Conservation (phyloP, 805 yeast genomes). For the Monosporozyma servazzii region DNA sequence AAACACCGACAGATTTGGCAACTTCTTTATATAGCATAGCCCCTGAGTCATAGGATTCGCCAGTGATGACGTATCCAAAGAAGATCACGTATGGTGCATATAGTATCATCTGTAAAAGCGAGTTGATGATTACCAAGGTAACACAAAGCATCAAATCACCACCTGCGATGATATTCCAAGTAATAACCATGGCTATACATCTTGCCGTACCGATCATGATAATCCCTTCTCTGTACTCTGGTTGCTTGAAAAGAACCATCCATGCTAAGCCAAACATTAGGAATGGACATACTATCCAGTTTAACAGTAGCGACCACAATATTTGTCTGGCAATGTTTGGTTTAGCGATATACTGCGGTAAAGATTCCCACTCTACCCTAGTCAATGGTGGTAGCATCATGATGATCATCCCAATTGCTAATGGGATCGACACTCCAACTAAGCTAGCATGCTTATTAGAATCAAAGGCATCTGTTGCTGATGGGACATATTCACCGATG, state of each 20-base stretch:
- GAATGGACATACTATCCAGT: constrained; percentile 51
- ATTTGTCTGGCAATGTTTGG: constrained; percentile 26
- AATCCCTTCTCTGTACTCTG: constrained; percentile 45
- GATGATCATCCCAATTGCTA: constrained; percentile 42
- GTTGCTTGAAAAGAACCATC: constrained; percentile 39
- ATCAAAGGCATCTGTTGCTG: constrained; percentile 30
- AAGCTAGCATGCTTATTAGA: constrained; percentile 22
- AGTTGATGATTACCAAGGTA: constrained; percentile 42
- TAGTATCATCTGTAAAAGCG: constrained; percentile 41
- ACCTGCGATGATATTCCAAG: constrained; percentile 48
- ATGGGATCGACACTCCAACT: constrained; percentile 36
- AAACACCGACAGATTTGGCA: constrained; percentile 42
- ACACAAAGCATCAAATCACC: constrained; percentile 47
- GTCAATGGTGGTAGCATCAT: constrained; percentile 54
- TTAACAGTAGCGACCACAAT: constrained; percentile 35
- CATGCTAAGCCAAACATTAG: constrained; percentile 49
- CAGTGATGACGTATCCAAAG: constrained; percentile 37
- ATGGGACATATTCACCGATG: constrained; percentile 35
- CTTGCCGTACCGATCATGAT: constrained; percentile 52
- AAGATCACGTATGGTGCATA: constrained; percentile 46
- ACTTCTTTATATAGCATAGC: constrained; percentile 31
- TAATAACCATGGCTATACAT: constrained; percentile 54
- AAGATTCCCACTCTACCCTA: constrained; percentile 43
- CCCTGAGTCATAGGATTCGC: constrained; percentile 6
- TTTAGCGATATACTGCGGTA: constrained; percentile 23